A percentile compares a stretch with the other conserved stretches of the same genome.
Evolutionary conservation across 1,284 basidiomycete species (phyloP).

Genomic region (Wallemia ichthyophaga): DNA sequence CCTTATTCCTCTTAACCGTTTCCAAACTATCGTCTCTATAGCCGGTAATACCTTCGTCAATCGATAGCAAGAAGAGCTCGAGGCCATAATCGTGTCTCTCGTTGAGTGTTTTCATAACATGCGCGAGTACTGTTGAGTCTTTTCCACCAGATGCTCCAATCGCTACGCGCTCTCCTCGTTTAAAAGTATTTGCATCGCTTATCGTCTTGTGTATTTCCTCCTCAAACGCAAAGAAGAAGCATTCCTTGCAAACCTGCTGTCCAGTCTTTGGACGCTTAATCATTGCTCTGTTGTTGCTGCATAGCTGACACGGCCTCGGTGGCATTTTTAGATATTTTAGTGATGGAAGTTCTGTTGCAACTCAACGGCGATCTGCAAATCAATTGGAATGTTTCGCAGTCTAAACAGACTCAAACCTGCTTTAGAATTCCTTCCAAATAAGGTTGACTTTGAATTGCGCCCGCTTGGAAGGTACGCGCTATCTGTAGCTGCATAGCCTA

Average conservation of each 20-base stretch:
- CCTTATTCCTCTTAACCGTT: slow-evolving; percentile 92
- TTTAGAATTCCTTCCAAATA: background rate
- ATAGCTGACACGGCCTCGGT: slow-evolving; percentile 38
- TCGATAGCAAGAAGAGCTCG: slow-evolving; percentile 70
- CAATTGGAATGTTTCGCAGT: background rate
- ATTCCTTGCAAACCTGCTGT: slow-evolving; percentile 79
- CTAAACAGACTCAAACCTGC: background rate
- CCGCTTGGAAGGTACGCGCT: background rate
- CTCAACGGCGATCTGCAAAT: background rate
- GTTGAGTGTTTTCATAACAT: slow-evolving; percentile 86
- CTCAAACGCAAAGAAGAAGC: slow-evolving; percentile 92
- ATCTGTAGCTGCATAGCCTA: background rate
- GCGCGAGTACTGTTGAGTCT: slow-evolving; percentile 90
- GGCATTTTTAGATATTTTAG: slow-evolving; percentile 22
- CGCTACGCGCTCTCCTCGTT: slow-evolving; percentile 70
- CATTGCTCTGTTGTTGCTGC: slow-evolving; percentile 46
- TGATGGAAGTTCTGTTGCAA: background rate
- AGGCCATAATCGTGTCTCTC: slow-evolving; percentile 78
- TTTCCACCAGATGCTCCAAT: slow-evolving; percentile 97
- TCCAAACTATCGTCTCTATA: slow-evolving; percentile 94
- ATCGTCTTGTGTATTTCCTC: slow-evolving; percentile 96
- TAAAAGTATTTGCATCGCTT: slow-evolving; percentile 45
- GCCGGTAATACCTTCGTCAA: slow-evolving; percentile 95
- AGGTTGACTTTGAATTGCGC: background rate
- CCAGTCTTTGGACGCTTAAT: slow-evolving; percentile 88